A percentile compares a stretch with the other conserved stretches of the same genome.
Evolutionary conservation across 345 rosid genomes (phyloP).

Genomic region (Camelina sativa): DNA sequence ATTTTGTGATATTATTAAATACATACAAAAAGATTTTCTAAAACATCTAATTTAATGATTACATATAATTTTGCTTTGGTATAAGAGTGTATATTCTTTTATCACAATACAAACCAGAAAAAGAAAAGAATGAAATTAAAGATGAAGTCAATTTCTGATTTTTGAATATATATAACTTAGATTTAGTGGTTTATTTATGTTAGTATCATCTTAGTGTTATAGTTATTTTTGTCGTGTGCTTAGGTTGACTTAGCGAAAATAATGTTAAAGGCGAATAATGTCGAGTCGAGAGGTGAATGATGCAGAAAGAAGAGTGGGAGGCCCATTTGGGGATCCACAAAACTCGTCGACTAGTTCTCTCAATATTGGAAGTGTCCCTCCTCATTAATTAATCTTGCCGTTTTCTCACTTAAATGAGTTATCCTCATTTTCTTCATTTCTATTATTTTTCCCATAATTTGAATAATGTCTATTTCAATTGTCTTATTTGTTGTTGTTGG

Average conservation of each 20-base stretch:
- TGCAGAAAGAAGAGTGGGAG: not conserved
- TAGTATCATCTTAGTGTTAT: no score
- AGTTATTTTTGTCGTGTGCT: not conserved
- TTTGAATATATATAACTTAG: not conserved
- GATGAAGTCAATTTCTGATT: not conserved
- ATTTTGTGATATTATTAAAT: no score
- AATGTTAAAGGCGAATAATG: not conserved
- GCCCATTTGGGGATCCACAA: conserved; percentile 28
- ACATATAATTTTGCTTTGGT: no score
- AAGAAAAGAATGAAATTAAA: no score
- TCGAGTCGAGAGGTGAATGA: not conserved
- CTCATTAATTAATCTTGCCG: conserved; percentile 16
- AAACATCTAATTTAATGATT: not conserved
- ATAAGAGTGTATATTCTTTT: no score
- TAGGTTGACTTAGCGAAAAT: not conserved
- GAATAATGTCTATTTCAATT: conserved; percentile 25
- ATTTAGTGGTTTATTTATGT: no score
- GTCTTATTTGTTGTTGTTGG: conserved; percentile 20
- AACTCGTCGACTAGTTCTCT: conserved; percentile 30
- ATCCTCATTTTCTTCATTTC: conserved; percentile 2
- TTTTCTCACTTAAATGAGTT: conserved; percentile 28
- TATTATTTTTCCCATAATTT: conserved; percentile 2
- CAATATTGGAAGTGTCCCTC: conserved; percentile 19
- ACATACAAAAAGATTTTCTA: no score
- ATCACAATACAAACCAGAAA: not conserved